Percentiles rank a stretch among this genome's conserved stretches.
These are phyloP conservation scores for Scleroderma bovista DNA, from an alignment of 768 basidiomycete genomes.

Conservation along the genomic window DNA sequence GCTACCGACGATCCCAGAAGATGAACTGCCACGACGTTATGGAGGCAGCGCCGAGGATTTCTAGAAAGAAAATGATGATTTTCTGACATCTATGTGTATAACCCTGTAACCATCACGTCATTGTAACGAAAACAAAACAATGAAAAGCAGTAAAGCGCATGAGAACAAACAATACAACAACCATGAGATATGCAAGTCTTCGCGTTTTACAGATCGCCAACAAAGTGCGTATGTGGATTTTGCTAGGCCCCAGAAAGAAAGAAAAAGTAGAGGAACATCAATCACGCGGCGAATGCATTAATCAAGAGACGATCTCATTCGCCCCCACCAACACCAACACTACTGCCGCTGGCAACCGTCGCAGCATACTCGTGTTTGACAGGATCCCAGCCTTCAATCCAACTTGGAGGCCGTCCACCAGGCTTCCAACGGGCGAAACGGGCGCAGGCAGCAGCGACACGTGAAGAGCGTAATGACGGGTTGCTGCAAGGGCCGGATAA, in stretches of 20 bases:
- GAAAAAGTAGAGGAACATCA: too few relatives aligned
- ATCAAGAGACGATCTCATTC: slow-evolving; percentile 10
- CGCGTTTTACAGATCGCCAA: too few relatives aligned
- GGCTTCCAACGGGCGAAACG: slow-evolving; percentile 23
- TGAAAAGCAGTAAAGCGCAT: too few relatives aligned
- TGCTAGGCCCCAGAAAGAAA: too few relatives aligned
- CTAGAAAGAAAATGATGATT: slow-evolving; percentile 13
- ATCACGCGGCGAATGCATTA: too few relatives aligned
- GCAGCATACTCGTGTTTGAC: slow-evolving; percentile 40
- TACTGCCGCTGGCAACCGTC: slow-evolving; percentile 34
- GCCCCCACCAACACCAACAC: slow-evolving; percentile 15
- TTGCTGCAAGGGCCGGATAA: slow-evolving; percentile 17
- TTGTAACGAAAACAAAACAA: too few relatives aligned
- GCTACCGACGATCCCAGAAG: slow-evolving; percentile 46
- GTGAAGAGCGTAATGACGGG: slow-evolving; percentile 16
- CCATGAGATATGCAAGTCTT: too few relatives aligned
- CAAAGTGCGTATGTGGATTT: too few relatives aligned
- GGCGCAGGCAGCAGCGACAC: slow-evolving; percentile 4
- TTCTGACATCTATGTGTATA: not conserved
- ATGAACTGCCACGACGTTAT: slow-evolving; percentile 62
- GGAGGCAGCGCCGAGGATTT: slow-evolving; percentile 62
- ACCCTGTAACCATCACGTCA: too few relatives aligned
- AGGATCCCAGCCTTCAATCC: slow-evolving; percentile 38
- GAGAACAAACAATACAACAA: too few relatives aligned
- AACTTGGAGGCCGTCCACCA: slow-evolving; percentile 30